Conservation (phyloP, 352 stramenopile species). For the Phytophthora pisi region DNA sequence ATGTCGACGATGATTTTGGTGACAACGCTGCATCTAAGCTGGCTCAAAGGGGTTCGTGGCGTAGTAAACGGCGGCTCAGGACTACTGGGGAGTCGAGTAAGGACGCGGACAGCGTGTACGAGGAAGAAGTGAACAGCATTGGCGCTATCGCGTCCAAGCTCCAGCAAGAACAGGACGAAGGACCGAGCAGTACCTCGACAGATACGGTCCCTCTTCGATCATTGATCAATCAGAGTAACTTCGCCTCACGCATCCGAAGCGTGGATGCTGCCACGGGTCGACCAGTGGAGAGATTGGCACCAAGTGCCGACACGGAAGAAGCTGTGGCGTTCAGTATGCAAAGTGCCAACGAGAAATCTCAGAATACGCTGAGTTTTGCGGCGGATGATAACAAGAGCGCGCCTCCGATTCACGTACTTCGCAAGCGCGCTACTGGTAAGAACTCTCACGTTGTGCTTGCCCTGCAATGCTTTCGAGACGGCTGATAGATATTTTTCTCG, state of each 20-base stretch:
- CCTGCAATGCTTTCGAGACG: no score
- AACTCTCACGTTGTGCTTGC: neutral
- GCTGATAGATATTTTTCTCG: neutral
- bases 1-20: neutral
- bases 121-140: neutral
- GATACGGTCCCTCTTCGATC: neutral
- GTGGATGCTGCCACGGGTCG: constrained; percentile 12
- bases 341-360: constrained; percentile 1
- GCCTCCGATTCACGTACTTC: constrained; percentile 26
- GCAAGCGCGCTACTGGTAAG: constrained; percentile 22
- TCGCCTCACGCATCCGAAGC: constrained; percentile 22
- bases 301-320: constrained; percentile 16
- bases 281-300: constrained; percentile 7
- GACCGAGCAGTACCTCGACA: neutral
- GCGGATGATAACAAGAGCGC: neutral
- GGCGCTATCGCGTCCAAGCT: neutral
- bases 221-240: constrained; percentile 1
- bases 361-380: constrained; percentile 10
- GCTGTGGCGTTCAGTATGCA: constrained; percentile 27
- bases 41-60: constrained; percentile 12
- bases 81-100: neutral
- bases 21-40: neutral
- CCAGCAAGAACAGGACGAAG: neutral
- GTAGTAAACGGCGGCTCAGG: constrained; percentile 19
- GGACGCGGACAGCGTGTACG: neutral